Evolutionary conservation across 225 moss, liverwort and hornwort genomes (phyloP).

Genomic region (Anthoceros angustus): DNA sequence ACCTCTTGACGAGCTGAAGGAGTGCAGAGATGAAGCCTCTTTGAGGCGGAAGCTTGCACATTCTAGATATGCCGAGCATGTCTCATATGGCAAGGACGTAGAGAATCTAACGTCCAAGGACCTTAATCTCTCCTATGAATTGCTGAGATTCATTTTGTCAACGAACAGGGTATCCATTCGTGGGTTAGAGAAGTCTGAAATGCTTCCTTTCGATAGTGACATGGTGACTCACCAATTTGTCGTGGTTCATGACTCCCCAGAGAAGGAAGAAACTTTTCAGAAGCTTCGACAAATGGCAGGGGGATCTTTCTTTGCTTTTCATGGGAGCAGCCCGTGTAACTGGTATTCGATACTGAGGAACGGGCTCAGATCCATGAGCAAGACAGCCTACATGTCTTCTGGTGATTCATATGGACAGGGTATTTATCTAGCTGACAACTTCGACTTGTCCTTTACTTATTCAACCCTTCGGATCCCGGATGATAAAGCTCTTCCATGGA

Average conservation of each 20-base stretch:
- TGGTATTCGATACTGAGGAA: conserved; percentile 79
- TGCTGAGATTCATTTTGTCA: conserved; percentile 58
- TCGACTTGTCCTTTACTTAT: conserved; percentile 20
- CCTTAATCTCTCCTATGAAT: conserved; percentile 32
- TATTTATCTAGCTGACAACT: conserved; percentile 37
- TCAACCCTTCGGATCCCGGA: background rate
- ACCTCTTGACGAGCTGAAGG: conserved; percentile 10
- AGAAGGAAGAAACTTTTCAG: conserved; percentile 42
- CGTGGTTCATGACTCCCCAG: conserved; percentile 55
- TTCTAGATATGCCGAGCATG: conserved; percentile 9
- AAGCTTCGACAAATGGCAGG: conserved; percentile 8
- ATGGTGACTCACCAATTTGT: conserved; percentile 27
- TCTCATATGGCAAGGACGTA: background rate
- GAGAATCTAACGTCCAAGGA: conserved; percentile 8
- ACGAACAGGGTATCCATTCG: conserved; percentile 49
- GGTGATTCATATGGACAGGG: conserved; percentile 48
- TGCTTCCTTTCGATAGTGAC: conserved; percentile 1
- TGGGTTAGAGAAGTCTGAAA: conserved; percentile 9
- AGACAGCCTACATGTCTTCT: conserved; percentile 39
- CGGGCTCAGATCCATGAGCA: conserved; percentile 63
- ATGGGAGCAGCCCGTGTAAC: conserved; percentile 41
- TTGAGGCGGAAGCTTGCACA: conserved; percentile 17
- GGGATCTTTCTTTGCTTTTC: conserved; percentile 59
- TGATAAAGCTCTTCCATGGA: conserved; percentile 22
- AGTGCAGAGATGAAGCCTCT: conserved; percentile 15